A percentile compares a stretch with the other conserved stretches of the same genome.
These are phyloP conservation scores for Tulasnella sp. DNA, from an alignment of 768 basidiomycete genomes.

Conservation along the genomic window DNA sequence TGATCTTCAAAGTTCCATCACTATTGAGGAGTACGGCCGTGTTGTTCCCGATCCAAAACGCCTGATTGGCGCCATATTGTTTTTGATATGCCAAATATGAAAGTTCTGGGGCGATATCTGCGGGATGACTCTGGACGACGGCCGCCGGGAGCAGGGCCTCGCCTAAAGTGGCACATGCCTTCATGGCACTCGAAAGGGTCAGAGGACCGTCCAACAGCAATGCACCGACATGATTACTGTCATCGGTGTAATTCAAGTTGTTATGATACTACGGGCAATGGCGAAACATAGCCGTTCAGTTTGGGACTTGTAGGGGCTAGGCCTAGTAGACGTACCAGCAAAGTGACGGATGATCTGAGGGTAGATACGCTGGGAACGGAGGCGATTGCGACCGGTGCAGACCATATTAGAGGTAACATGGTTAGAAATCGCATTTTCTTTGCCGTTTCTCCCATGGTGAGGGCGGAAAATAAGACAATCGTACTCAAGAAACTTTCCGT, in stretches of 20 bases:
- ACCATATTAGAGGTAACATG: too few relatives aligned
- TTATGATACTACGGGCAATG: slow-evolving; percentile 24
- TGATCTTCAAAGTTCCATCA: background rate
- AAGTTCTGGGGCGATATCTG: background rate
- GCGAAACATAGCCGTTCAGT: too few relatives aligned
- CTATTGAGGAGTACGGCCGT: slow-evolving; percentile 1
- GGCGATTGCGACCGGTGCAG: too few relatives aligned
- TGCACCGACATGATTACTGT: slow-evolving; percentile 12
- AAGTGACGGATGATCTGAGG: too few relatives aligned
- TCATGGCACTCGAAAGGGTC: background rate
- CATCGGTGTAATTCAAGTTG: slow-evolving; percentile 26
- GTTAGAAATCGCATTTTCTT: too few relatives aligned
- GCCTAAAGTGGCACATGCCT: slow-evolving; percentile 8
- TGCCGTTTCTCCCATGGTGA: too few relatives aligned
- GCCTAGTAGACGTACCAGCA: too few relatives aligned
- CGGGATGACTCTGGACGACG: background rate
- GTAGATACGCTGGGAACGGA: too few relatives aligned
- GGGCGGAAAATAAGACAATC: too few relatives aligned
- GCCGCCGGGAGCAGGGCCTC: slow-evolving; percentile 9
- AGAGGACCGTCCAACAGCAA: slow-evolving; percentile 14
- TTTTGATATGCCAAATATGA: background rate
- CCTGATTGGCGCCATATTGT: too few relatives aligned
- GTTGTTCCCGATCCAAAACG: slow-evolving; percentile 9
- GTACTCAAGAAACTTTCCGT: too few relatives aligned
- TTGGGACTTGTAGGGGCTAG: too few relatives aligned